Evolutionary conservation across 768 basidiomycete genomes (phyloP), one percentile per base, ranked within the genome.

Genomic region (Leccinum ochraceum): DNA sequence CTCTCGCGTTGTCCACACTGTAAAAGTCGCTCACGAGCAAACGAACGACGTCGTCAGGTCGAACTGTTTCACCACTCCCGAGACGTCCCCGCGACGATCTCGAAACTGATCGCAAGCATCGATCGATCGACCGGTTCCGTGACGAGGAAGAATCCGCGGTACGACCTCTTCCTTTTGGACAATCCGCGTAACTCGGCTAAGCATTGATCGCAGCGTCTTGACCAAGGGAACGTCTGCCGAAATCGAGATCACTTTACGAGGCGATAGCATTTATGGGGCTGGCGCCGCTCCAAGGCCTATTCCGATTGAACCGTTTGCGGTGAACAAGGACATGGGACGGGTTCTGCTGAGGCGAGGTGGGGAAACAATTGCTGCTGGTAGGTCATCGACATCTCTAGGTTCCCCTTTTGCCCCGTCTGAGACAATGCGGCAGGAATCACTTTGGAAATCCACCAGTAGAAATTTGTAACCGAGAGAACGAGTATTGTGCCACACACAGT

Each of bases 301-400:
- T 26, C 92, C 97, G 13, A 70, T 98, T 16, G 97, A 98, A 71
- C 83, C 91, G 2, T 96, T 97, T 66, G 75, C 86, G 1, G 76
- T 77, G 7, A 98, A 95, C 76, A 99, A 98, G 75, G 92, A 95
- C 58, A 97, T 98, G 97, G 97, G 97, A 0, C 78, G 97, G 52
- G 83, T 99, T 54, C 71, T 99, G 63, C 79, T 99, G 60, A 80
- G 97, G 49, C 79, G 96, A 57, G 87, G 86, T 32, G 97, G 97
- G 1, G 95, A 98, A 77, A 98, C 97, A 0, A 90, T 99, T 61
- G 94, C 88, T 42, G 95, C 95, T 50, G 95, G 95, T 88, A 65
- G 55, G 80, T 57, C 20, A 20, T 46, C 20, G 39, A 42, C 20
- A 37, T 57, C 11, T 4, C 2, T 22, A 24, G 4, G n/a, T 26